Conservation (phyloP, 2,329 filamentous ascomycete genomes). For the Blastomyces gilchristii region DNA sequence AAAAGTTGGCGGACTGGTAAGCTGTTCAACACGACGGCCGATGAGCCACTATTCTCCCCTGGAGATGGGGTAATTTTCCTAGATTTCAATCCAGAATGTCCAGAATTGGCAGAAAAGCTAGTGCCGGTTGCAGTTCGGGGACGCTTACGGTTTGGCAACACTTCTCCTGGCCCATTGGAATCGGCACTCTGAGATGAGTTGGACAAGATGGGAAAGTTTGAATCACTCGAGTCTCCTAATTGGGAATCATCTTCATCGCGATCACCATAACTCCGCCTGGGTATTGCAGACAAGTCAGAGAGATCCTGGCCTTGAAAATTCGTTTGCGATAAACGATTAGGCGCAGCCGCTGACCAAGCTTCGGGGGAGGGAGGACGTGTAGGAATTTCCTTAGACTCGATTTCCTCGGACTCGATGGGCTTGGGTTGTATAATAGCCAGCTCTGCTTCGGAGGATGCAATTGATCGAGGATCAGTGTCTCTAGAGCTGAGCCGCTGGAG, state of each 20-base stretch:
- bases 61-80: slow-evolving; percentile 7
- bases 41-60: background rate
- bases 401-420: background rate
- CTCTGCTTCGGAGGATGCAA: slow-evolving; percentile 1
- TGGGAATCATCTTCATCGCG: background rate
- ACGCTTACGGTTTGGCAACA: background rate
- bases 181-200: background rate
- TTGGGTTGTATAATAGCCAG: background rate
- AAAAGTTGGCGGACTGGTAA: slow-evolving; percentile 19
- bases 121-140: slow-evolving; percentile 1
- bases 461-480: background rate
- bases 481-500: background rate
- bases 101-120: background rate
- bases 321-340: background rate
- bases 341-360: background rate
- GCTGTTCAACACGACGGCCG: background rate
- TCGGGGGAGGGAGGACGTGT: background rate
- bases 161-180: background rate
- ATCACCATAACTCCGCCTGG: no score
- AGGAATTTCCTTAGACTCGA: background rate
- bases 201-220: background rate
- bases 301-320: background rate
- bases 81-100: slow-evolving; percentile 1
- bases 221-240: background rate
- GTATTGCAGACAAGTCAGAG: background rate